Evolutionary conservation across 805 yeast species (phyloP).

Genomic region (Saccharomycopsis oosterbeekiorum): DNA sequence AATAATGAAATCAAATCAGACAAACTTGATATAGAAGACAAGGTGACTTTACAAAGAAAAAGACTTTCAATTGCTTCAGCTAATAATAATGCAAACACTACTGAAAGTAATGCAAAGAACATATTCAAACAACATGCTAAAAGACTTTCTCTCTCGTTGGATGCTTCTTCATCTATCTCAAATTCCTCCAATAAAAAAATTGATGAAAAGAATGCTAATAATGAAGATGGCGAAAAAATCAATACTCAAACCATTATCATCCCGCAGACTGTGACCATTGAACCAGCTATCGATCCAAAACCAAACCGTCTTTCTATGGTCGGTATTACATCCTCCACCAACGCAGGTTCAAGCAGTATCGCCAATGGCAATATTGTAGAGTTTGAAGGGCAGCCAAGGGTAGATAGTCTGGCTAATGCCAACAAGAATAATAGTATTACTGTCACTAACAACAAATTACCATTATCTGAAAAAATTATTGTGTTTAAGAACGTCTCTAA

Average conservation of each 20-base stretch:
- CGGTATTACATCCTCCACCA: not conserved
- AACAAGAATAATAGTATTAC: not conserved
- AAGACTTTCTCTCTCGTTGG: not conserved
- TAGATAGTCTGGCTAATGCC: not conserved
- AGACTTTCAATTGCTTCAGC: not conserved
- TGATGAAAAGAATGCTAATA: not conserved
- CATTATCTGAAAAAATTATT: conserved; percentile 12
- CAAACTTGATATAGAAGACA: not conserved
- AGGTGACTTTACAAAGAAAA: not conserved
- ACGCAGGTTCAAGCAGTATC: not conserved
- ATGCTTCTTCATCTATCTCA: not conserved
- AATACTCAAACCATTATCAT: not conserved
- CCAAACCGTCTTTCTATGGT: not conserved
- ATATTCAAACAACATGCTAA: not conserved
- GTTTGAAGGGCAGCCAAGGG: not conserved
- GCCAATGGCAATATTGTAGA: not conserved
- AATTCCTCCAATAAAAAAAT: not conserved
- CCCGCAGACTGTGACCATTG: not conserved
- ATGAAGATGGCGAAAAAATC: not conserved
- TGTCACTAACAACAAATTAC: not conserved
- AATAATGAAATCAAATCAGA: not conserved
- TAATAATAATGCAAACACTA: not conserved
- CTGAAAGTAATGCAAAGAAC: not conserved
- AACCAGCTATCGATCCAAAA: not conserved
- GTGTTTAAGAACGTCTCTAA: conserved; percentile 10